phyloP scores from a whole-genome alignment of 306 rosid genomes.

The Fragaria ananassa region DNA sequence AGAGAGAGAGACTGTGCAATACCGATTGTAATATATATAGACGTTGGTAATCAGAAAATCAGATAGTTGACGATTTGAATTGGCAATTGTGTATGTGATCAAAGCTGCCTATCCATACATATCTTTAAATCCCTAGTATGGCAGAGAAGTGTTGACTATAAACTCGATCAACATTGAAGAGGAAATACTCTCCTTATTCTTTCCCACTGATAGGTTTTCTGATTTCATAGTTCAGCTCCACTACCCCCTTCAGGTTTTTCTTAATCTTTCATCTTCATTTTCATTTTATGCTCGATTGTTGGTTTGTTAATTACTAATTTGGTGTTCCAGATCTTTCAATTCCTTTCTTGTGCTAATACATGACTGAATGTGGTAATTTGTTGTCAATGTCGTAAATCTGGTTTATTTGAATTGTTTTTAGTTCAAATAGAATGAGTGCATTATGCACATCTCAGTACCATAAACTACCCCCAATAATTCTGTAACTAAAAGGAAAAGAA shows the following conservation, averaged over 20 bases:
- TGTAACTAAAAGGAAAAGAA: too few species aligned
- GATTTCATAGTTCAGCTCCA: neutral
- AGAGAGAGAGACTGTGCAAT: neutral
- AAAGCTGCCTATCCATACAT: neutral
- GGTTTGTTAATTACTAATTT: neutral
- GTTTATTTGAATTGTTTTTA: too few species aligned
- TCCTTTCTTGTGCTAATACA: too few species aligned
- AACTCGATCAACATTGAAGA: neutral
- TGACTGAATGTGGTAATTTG: too few species aligned
- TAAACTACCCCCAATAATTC: too few species aligned
- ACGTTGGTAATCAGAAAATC: neutral
- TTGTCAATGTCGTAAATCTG: too few species aligned
- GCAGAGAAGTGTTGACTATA: neutral
- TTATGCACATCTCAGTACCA: too few species aligned
- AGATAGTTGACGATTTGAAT: neutral
- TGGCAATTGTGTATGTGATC: neutral
- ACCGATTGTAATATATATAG: neutral
- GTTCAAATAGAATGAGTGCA: too few species aligned
- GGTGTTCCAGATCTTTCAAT: too few species aligned
- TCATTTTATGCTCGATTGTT: neutral
- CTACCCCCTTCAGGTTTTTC: neutral
- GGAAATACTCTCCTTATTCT: neutral
- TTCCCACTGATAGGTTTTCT: neutral
- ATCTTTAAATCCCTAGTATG: neutral
- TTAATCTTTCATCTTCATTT: neutral